phyloP scores from a whole-genome alignment of 2,329 filamentous ascomycete genomes.

The Monilinia aucupariae region DNA sequence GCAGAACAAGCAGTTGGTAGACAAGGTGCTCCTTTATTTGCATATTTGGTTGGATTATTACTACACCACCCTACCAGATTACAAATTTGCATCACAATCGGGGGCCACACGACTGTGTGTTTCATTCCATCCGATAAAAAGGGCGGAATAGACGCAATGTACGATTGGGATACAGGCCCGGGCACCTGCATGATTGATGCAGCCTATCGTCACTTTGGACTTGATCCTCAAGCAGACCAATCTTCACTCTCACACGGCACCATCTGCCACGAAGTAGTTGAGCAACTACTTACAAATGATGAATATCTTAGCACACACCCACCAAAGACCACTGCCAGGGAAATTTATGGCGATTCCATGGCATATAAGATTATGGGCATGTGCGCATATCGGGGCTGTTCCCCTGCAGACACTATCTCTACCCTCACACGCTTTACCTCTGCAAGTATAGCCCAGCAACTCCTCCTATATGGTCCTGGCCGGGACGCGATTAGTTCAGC shows the following conservation, averaged over 20 bases:
- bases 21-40: conserved; percentile 34
- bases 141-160: conserved; percentile 35
- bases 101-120: conserved; percentile 32
- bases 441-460: conserved; percentile 33
- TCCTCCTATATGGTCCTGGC: conserved; percentile 32
- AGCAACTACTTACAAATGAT: conserved; percentile 31
- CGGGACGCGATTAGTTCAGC: conserved; percentile 31
- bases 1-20: conserved; percentile 35
- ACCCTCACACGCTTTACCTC: conserved; percentile 34
- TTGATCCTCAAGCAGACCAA: conserved; percentile 31
- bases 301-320: conserved; percentile 29
- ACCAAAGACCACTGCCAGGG: conserved; percentile 34
- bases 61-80: conserved; percentile 33
- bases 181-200: conserved; percentile 34
- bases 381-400: conserved; percentile 31
- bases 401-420: conserved; percentile 31
- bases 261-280: conserved; percentile 33
- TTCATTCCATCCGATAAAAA: conserved; percentile 34
- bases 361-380: conserved; percentile 31
- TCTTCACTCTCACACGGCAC: conserved; percentile 25
- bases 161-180: conserved; percentile 35
- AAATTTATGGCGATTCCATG: conserved; percentile 34
- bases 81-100: conserved; percentile 34
- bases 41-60: conserved; percentile 33
- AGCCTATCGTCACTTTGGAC: conserved; percentile 31